Base-by-base conservation (phyloP, 306 rosid genomes). In the Gastrolobium villosum region DNA sequence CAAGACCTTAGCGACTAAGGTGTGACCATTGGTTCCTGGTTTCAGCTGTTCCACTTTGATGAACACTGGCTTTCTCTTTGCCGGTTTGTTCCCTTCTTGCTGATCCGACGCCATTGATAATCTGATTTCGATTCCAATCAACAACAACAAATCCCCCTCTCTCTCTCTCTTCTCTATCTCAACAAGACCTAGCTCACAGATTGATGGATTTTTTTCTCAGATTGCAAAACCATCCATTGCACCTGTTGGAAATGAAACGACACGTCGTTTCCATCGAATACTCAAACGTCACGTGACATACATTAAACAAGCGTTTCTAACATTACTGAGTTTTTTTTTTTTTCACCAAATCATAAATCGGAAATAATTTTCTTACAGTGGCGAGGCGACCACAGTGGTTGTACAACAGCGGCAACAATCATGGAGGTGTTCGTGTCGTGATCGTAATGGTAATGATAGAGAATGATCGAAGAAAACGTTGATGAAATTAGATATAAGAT, bases 21-120 rank as follows among this genome's bases (percentile, higher is more conserved):
- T 92, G 82, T 92, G 97, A 60, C 97, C 97, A 61, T 61, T 79
- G 62, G 94, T 88, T 3, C 88, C 97, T 1, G 97, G 97, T 41
- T 83, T 86, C 31, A 92, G 92, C 82, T 88, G 87, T 35, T 88
- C 92, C 63, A 92, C 86, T 83, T 89, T 89, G 37, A 64, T 80
- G 88, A 92, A 92, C 60, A 92, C 97, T 1, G 94, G 97, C 73
- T 92, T 89, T 37, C 94, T 78, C 80, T 89, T 85, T 0, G 77
- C 88, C 2, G 88, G 87, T 75, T 71, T 83, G 61, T 36, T 40
- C 20, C 11, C 39, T 13, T 76, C 65, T 49, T 67, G 71, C 32
- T 36, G 65, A 26, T 30, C 67, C 6, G 84, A 45, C 31, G 64
- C 84, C 85, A 80, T 80, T 35, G 79, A 65, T 44, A 15, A 20